phyloP scores from a whole-genome alignment of 345 rosid genomes.

The Litchi chinensis region DNA sequence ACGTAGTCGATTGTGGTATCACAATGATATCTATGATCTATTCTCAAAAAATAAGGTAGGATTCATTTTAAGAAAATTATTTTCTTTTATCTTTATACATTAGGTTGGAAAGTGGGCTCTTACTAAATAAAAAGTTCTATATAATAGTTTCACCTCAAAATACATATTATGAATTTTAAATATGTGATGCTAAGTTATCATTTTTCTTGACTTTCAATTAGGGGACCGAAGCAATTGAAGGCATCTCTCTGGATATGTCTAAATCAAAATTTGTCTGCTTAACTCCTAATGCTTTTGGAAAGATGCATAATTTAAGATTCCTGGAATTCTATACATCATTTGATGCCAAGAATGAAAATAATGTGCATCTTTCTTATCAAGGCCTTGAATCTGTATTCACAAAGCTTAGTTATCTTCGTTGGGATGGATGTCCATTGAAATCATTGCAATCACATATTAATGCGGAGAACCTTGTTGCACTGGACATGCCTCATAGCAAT shows the following conservation, averaged over 20 bases:
- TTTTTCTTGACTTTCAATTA: slow-evolving; percentile 4
- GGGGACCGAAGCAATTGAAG: slow-evolving; percentile 35
- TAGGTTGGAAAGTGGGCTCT: no score
- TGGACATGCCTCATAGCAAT: slow-evolving; percentile 27
- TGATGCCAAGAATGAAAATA: not conserved
- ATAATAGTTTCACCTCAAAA: no score
- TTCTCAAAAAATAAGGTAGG: no score
- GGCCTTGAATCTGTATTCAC: slow-evolving; percentile 29
- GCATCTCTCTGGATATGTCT: slow-evolving; percentile 24
- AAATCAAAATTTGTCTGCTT: slow-evolving; percentile 4
- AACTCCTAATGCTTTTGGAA: slow-evolving; percentile 19
- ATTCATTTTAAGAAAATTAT: no score
- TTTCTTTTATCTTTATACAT: no score
- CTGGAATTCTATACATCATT: slow-evolving; percentile 21
- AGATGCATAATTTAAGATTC: slow-evolving; percentile 32
- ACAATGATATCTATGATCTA: slow-evolving; percentile 16
- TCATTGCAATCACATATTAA: slow-evolving; percentile 34
- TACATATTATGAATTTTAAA: no score
- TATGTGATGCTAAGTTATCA: not conserved
- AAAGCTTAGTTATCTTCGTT: slow-evolving; percentile 30
- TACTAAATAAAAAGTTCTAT: no score
- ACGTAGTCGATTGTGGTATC: slow-evolving; percentile 21
- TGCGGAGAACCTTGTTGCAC: slow-evolving; percentile 33
- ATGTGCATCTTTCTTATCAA: slow-evolving; percentile 3
- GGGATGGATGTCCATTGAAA: slow-evolving; percentile 33